Percentiles rank a stretch among this genome's conserved stretches.
Evolutionary conservation across 768 basidiomycete genomes (phyloP).

Genomic region (Cytidiella melzeri): DNA sequence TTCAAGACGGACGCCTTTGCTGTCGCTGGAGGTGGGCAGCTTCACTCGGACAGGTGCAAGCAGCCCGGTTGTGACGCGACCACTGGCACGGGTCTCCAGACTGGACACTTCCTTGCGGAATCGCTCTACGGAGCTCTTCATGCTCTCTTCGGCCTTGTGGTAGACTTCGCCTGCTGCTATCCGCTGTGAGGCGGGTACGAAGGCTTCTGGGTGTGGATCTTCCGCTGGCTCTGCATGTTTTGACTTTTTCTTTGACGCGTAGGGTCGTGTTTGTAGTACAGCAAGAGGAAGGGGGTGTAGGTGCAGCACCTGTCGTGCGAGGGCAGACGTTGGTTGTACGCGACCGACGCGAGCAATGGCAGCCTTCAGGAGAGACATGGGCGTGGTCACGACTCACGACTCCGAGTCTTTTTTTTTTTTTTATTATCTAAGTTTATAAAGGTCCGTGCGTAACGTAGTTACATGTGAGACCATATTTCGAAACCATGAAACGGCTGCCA

Average conservation of each 20-base stretch:
- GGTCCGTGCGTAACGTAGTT: no score
- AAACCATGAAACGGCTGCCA: no score
- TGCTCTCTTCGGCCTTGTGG: conserved; percentile 53
- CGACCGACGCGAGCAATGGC: conserved; percentile 1
- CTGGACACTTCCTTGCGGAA: conserved; percentile 72
- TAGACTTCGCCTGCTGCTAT: conserved; percentile 57
- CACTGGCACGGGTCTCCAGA: conserved; percentile 64
- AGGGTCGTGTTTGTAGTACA: background rate
- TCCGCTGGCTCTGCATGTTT: background rate
- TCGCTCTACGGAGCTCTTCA: conserved; percentile 63
- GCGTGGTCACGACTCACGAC: conserved; percentile 22
- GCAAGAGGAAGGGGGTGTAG: conserved; percentile 7
- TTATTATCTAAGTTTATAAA: no score
- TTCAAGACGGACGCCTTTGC: conserved; percentile 36
- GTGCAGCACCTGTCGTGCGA: background rate
- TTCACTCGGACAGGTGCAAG: conserved; percentile 63
- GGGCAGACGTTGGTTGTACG: background rate
- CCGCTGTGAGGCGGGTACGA: conserved; percentile 64
- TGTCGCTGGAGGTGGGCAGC: conserved; percentile 32
- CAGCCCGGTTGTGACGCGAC: conserved; percentile 69
- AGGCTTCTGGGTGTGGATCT: conserved; percentile 35
- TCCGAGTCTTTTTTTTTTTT: no score
- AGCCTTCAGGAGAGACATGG: conserved; percentile 10
- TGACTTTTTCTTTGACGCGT: conserved; percentile 11
- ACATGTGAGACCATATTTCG: no score